Conservation (phyloP, 768 basidiomycete species). For the Leccinellum luteum region DNA sequence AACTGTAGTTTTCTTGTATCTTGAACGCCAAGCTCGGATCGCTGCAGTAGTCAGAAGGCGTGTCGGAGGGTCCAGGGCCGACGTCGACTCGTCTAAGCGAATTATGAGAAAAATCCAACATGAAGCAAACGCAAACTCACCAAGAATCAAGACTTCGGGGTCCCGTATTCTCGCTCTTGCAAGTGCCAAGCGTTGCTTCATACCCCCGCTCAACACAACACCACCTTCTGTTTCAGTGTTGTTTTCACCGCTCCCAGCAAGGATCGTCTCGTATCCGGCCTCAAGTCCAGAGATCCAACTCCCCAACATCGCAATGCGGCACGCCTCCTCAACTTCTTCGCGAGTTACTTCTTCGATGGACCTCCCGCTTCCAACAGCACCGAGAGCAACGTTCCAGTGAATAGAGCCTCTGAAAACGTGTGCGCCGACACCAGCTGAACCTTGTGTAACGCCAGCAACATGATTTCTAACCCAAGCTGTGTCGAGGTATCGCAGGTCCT, state of each 20-base stretch:
- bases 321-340: conserved; percentile 76
- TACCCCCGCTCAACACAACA: conserved; percentile 83
- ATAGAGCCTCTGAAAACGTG: conserved; percentile 72
- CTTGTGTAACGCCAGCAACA: conserved; percentile 78
- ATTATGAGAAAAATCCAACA: neutral
- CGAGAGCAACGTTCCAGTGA: conserved; percentile 86
- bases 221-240: conserved; percentile 43
- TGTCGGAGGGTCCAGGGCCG: conserved; percentile 82
- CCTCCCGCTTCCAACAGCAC: conserved; percentile 49
- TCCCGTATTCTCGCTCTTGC: conserved; percentile 84
- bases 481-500: conserved; percentile 74
- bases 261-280: conserved; percentile 79
- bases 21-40: conserved; percentile 54
- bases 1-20: conserved; percentile 57
- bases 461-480: conserved; percentile 61
- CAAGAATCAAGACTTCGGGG: conserved; percentile 86
- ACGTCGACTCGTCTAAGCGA: conserved; percentile 70
- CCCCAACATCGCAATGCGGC: conserved; percentile 80
- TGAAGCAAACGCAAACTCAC: conserved; percentile 43
- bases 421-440: conserved; percentile 46
- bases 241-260: conserved; percentile 49
- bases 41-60: conserved; percentile 82
- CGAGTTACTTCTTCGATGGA: conserved; percentile 52
- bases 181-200: conserved; percentile 86
- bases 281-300: conserved; percentile 85